Base-by-base conservation (phyloP, 306 rosid genomes). In the Pyrus communis region DNA sequence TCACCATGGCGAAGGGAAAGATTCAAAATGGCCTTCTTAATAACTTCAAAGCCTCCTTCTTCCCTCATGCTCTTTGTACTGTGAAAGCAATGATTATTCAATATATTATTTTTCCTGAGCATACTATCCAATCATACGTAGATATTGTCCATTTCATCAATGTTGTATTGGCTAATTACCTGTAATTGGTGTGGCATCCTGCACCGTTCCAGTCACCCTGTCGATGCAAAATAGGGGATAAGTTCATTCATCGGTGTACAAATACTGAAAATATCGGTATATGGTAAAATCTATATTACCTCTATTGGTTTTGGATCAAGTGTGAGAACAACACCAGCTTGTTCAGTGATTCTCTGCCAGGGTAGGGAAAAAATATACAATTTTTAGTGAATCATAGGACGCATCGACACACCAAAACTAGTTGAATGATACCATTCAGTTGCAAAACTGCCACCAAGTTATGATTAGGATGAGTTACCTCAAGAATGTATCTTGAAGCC, bases 121-220 rank as follows among this genome's bases (percentile, higher is more conserved):
- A 78, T 14, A 65, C 70, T 43, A 33, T 38, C 69, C 57, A 8
- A 69, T 22, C 69, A 75, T 61, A 54, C 30, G 63, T 65, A 64
- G 0, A 59, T 23, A 59, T 59, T 59, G 75, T 54, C 77, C 63
- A 69, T 62, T 71, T 14, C 11, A 42, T 38, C 74, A 27, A 65
- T 33, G 64, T 35, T 81, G 38, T 54, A 15, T 28, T 46, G 75
- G 28, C 15, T 60, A 75, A 77, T 38, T 82, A 96, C 99, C 99
- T 96, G 90, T 73, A 96, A 82, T 96, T 96, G 86, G 98, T 93
- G 93, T 96, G 99, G 86, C 91, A 86, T 78, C 99, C 98, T 25
- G 99, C 99, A 74, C 99, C 98, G 71, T 96, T 96, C 99, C 98
- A 96, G 79, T 96, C 98, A 82, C 99, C 99, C 99, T 96, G 86